Base-by-base conservation (phyloP, 352 stramenopile species). In the Aphanomyces astaci region DNA sequence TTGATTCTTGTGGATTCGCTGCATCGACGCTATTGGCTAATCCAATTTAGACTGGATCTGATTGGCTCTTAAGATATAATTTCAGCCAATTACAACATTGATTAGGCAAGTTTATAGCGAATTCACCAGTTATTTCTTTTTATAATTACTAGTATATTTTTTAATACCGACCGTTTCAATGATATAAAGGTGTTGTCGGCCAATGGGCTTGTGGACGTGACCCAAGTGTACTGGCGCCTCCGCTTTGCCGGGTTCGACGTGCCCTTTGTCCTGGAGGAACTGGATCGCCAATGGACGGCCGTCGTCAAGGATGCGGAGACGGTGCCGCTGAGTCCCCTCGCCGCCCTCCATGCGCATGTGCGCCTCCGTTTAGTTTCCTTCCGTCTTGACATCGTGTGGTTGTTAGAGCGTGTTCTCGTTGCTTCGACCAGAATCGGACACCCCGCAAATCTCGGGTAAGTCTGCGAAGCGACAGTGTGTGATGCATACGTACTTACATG, bases 191-290 rank as follows among this genome's bases (percentile, higher is more conserved):
- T 57, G n/a, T 80, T 92, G 65, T 78, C 83, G 7, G 72, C 84
- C 15, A 73, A 71, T 4, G 83, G 77, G n/a, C 67, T 94, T 15
- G 80, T 78, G 36, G 83, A 95, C 28, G 80, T 79, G 1, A 93
- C 83, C 9, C 86, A 95, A 67, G 73, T 95, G 27, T 93, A 87
- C 63, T 95, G 86, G 86, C 85, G 86, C 36, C 73, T 95, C 33
- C 81, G 86, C 11, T 91, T 95, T 64, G 84, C 82, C 9, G 82
- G 79, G 4, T 75, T 91, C 25, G 79, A 91, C 46, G 78, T 75
- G 0, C 64, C 60, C 4, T 73, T 84, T 51, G 63, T 67, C n/a
- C 45, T 30, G 13, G 30, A 17, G 2, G 43, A 62, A 10, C 33
- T 65, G 7, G 25, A 68, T 48, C 30, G 24, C n/a, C 60, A 67